Evolutionary conservation across 495 filamentous ascomycete genomes (phyloP).

Genomic region (Penicillium pancosmium): DNA sequence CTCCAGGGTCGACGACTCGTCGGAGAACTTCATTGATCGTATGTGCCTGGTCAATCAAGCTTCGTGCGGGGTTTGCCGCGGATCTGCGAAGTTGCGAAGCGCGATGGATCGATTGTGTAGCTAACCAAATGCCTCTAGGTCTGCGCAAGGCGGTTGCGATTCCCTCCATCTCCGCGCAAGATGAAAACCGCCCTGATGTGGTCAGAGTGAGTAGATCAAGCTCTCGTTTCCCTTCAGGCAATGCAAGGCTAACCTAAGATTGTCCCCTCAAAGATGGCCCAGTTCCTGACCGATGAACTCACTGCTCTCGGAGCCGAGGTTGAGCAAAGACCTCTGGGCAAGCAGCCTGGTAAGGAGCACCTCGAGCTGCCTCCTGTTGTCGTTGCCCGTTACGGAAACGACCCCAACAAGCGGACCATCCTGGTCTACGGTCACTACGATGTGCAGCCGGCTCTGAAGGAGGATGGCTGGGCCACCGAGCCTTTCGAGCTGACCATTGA

Average conservation of each 20-base stretch:
- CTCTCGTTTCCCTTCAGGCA: neutral
- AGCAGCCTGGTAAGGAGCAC: constrained; percentile 85
- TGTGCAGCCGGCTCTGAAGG: constrained; percentile 91
- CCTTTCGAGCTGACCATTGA: constrained; percentile 91
- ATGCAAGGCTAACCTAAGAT: constrained; percentile 9
- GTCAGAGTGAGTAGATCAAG: constrained; percentile 56
- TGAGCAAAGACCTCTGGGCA: constrained; percentile 79
- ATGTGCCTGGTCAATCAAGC: constrained; percentile 25
- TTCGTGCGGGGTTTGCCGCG: neutral
- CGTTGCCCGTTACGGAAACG: constrained; percentile 86
- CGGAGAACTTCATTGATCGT: constrained; percentile 87
- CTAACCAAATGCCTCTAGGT: constrained; percentile 40
- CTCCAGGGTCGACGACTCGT: constrained; percentile 73
- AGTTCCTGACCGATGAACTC: constrained; percentile 85
- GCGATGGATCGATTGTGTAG: neutral
- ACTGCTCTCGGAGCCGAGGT: constrained; percentile 81
- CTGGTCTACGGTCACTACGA: constrained; percentile 99
- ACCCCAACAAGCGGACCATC: constrained; percentile 89
- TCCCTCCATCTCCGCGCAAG: constrained; percentile 90
- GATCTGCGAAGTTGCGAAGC: neutral
- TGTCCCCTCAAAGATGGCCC: constrained; percentile 70
- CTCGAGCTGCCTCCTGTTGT: constrained; percentile 93
- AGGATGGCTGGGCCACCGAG: constrained; percentile 95
- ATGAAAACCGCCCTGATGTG: constrained; percentile 84
- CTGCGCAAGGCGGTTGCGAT: constrained; percentile 92